Evolutionary conservation across 371 early-diverging fungal species (phyloP).

Genomic region (Circinella minor): DNA sequence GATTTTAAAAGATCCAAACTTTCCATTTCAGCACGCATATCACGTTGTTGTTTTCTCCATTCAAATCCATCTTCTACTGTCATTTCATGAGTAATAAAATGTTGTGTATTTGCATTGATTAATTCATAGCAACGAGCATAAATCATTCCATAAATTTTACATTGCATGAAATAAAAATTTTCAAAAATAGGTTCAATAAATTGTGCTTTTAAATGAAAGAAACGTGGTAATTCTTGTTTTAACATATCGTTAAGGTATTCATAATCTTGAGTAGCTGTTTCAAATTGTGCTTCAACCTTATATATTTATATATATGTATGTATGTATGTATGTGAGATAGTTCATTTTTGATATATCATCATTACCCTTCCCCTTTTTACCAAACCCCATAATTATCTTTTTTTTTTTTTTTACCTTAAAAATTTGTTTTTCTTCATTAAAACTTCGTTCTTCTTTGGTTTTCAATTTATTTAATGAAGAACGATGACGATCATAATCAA

Average conservation of each 20-base stretch:
- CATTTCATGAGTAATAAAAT: constrained; percentile 47
- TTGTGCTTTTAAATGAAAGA: constrained; percentile 58
- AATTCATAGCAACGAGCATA: constrained; percentile 59
- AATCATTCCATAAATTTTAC: constrained; percentile 63
- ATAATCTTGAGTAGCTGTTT: constrained; percentile 78
- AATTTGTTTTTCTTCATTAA: constrained; percentile 76
- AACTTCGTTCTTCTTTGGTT: constrained; percentile 67
- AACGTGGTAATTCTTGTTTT: constrained; percentile 71
- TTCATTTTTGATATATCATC: background rate
- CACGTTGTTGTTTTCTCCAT: constrained; percentile 32
- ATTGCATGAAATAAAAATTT: constrained; percentile 71
- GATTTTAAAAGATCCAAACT: constrained; percentile 43
- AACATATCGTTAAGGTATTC: constrained; percentile 70
- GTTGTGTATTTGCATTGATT: constrained; percentile 37
- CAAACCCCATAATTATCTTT: background rate
- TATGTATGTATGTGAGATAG: background rate
- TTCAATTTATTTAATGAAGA: constrained; percentile 68
- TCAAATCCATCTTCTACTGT: constrained; percentile 36
- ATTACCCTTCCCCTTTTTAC: background rate
- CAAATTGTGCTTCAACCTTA: constrained; percentile 63
- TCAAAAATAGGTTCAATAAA: constrained; percentile 81
- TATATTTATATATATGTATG: background rate
- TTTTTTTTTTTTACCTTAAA: constrained; percentile 63
- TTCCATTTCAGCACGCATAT: constrained; percentile 40
- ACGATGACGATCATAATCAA: constrained; percentile 86